These are phyloP conservation scores for Lophiotrema nucula DNA, from an alignment of 495 filamentous ascomycete genomes.

Conservation along the genomic window DNA sequence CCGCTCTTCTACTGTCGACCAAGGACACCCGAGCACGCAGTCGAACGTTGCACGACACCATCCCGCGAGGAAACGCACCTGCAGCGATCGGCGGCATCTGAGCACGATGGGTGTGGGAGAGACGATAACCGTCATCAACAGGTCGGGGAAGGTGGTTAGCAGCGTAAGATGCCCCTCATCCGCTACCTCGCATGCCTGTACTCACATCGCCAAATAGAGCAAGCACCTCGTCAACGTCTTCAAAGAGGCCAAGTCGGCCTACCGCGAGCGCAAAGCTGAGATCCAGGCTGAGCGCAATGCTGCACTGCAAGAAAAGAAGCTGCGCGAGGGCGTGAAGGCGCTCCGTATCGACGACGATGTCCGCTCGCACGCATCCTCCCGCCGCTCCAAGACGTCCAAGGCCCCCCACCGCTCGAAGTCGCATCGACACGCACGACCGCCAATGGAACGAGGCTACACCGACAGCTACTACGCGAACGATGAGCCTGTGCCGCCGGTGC, in stretches of 20 bases:
- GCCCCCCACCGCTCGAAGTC: slow-evolving; percentile 22
- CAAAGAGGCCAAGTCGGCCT: slow-evolving; percentile 82
- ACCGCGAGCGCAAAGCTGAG: slow-evolving; percentile 77
- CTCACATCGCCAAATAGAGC: slow-evolving; percentile 56
- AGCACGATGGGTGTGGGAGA: slow-evolving; percentile 50
- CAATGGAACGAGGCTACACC: slow-evolving; percentile 39
- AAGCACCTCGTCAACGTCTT: slow-evolving; percentile 85
- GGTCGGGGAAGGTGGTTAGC: slow-evolving; percentile 87
- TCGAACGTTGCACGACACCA: slow-evolving; percentile 26
- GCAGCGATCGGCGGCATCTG: background rate
- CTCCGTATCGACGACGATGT: slow-evolving; percentile 53
- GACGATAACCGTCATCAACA: slow-evolving; percentile 87
- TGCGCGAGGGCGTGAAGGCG: slow-evolving; percentile 48
- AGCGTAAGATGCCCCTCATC: slow-evolving; percentile 58
- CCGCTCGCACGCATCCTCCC: slow-evolving; percentile 26
- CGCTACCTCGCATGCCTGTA: background rate
- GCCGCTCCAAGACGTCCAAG: slow-evolving; percentile 37
- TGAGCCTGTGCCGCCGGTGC: slow-evolving; percentile 2
- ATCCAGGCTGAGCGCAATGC: slow-evolving; percentile 64
- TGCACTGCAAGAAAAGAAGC: slow-evolving; percentile 55
- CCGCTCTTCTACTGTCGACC: slow-evolving; percentile 26
- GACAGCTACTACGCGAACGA: slow-evolving; percentile 44
- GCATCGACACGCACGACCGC: slow-evolving; percentile 27
- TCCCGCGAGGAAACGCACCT: background rate
- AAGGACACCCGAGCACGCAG: slow-evolving; percentile 3